phyloP scores from a whole-genome alignment of 2,329 filamentous ascomycete species.

The Calycina herbarum region DNA sequence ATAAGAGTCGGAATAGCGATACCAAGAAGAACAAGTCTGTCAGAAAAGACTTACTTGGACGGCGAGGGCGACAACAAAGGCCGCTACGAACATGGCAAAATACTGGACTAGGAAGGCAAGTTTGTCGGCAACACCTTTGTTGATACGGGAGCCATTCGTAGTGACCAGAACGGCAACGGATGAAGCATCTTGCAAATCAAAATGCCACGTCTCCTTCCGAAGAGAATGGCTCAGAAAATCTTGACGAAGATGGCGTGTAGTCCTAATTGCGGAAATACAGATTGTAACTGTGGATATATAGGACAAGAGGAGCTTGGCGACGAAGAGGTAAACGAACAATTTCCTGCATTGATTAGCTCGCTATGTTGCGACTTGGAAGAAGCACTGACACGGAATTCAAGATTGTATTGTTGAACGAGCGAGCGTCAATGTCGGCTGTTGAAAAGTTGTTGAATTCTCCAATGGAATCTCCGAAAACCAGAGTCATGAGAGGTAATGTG shows the following conservation, averaged over 20 bases:
- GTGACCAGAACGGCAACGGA: constrained; percentile 3
- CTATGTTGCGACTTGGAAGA: background rate
- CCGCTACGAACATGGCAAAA: too few species aligned
- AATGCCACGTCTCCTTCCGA: constrained; percentile 7
- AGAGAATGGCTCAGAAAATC: constrained; percentile 12
- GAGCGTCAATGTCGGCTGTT: background rate
- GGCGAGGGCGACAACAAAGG: too few species aligned
- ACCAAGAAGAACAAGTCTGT: background rate
- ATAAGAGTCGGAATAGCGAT: background rate
- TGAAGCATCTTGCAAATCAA: constrained; percentile 6
- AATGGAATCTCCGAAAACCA: constrained; percentile 74
- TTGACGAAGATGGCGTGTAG: constrained; percentile 5
- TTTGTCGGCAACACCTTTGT: constrained; percentile 63
- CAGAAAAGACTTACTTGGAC: too few species aligned
- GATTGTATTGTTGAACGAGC: background rate
- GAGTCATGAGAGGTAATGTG: constrained; percentile 45
- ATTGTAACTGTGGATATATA: constrained; percentile 5
- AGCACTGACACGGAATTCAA: background rate
- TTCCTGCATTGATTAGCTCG: constrained; percentile 3
- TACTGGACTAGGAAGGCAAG: constrained; percentile 53
- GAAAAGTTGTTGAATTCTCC: constrained; percentile 11
- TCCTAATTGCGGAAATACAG: constrained; percentile 15
- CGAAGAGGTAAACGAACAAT: constrained; percentile 16
- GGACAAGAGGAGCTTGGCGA: constrained; percentile 9
- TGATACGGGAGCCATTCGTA: constrained; percentile 6